Base-by-base conservation (phyloP, 352 stramenopile species). In the Saprolegnia parasitica region DNA sequence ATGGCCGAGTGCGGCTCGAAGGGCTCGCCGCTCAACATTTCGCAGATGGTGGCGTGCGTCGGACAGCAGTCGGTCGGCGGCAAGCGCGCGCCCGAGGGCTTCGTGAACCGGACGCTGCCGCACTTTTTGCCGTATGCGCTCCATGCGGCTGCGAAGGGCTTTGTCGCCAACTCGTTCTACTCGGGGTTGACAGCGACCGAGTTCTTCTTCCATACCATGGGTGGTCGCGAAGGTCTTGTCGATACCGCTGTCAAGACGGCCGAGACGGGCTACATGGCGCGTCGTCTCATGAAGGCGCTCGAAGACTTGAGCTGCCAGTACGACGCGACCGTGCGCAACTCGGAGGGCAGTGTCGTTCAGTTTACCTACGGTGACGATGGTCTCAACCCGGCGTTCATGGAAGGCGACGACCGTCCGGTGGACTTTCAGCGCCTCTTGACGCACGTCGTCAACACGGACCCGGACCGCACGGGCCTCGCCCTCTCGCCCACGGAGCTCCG, bases 121-220 rank as follows among this genome's bases (percentile, higher is more conserved):
- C 96, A 99, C 75, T 99, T 99, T 77, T 84, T 90, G 26, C 86
- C 88, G 1, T 82, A 97, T 65, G 96, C 93, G 64, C 83, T 99
- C 20, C 96, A 97, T 56, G 96, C 98, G 5, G 85, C 84, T 5
- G 96, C 97, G 9, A 99, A 99, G 76, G 98, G 98, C n/a, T 99
- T 99, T 75, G 97, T 99, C 9, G 93, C 96, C 18, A 99, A 99
- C 74, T 99, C 94, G 52, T 99, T 99, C 78, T 99, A 97, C 80
- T 97, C 89, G 37, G 98, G 98, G 37, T 80, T 99, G 56, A 99
- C 91, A 18, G 96, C 98, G 21, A 99, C 96, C 11, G 97, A 99
- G 82, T 99, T 99, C 74, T 99, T 99, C 75, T 99, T 99, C 81
- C 98, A 99, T 79, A 99, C 97, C 0, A 99, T 99, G 97, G 97